A percentile compares a stretch with the other conserved stretches of the same genome.
phyloP scores from a whole-genome alignment of 139 green algal genomes.

The Volvox reticuliferus region DNA sequence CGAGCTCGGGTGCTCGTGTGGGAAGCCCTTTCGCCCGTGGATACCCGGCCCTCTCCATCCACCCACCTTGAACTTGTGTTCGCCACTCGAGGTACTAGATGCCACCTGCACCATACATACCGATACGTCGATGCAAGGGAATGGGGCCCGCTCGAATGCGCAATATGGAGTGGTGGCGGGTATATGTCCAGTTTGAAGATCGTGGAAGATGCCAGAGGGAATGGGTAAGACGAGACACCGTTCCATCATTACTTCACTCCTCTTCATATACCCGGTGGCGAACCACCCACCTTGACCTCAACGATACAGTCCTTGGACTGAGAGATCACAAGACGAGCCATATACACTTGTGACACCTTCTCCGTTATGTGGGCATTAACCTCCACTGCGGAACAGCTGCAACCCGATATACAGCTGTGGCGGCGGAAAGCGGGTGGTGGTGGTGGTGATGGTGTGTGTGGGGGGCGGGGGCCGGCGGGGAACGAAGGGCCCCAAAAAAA shows the following conservation, averaged over 20 bases:
- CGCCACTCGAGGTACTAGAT: not conserved
- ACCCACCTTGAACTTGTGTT: constrained; percentile 50
- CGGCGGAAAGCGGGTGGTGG: not conserved
- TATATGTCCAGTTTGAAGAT: too few relatives aligned
- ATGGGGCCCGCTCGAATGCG: too few relatives aligned
- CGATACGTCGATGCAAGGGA: too few relatives aligned
- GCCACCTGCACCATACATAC: not conserved
- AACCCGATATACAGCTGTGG: constrained; percentile 39
- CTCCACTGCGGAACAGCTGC: not conserved
- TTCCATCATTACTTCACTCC: too few relatives aligned
- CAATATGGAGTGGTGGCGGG: too few relatives aligned
- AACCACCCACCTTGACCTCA: constrained; percentile 10
- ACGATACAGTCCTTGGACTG: constrained; percentile 19
- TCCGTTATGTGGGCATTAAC: constrained; percentile 20
- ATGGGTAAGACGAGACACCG: too few relatives aligned
- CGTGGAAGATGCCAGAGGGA: too few relatives aligned
- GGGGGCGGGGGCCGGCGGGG: not conserved
- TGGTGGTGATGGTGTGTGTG: not conserved
- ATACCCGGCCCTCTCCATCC: not conserved
- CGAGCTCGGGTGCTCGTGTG: too few relatives aligned
- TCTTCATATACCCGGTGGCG: too few relatives aligned
- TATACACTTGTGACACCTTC: constrained; percentile 30
- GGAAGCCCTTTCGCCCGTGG: too few relatives aligned
- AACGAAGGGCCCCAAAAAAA: not conserved
- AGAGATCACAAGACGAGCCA: not conserved